Evolutionary conservation across 345 rosid genomes (phyloP).

Genomic region (Combretum micranthum): DNA sequence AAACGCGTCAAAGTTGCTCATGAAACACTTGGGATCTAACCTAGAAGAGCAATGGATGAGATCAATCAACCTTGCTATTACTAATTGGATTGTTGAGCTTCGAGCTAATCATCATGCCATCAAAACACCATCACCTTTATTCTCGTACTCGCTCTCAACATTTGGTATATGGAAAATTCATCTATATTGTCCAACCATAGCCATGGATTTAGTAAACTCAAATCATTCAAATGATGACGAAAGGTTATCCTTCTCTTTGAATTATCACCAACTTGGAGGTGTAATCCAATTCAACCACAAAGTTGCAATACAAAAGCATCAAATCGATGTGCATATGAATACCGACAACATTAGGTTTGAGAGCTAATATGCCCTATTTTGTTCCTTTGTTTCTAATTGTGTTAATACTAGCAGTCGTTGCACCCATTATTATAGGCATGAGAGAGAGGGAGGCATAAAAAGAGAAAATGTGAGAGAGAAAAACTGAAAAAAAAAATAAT

Average conservation of each 20-base stretch:
- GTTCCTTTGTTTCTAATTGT: too few relatives aligned
- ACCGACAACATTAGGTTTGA: conserved; percentile 70
- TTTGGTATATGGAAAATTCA: conserved; percentile 82
- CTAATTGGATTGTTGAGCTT: conserved; percentile 67
- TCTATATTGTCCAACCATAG: conserved; percentile 72
- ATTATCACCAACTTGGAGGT: conserved; percentile 85
- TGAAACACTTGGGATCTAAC: conserved; percentile 66
- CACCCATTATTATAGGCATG: too few relatives aligned
- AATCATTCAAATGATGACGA: conserved; percentile 46
- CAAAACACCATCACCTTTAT: conserved; percentile 64
- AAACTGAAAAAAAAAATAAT: too few relatives aligned
- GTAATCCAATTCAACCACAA: conserved; percentile 68
- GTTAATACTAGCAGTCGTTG: too few relatives aligned
- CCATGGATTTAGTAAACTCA: conserved; percentile 57
- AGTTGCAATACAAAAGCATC: conserved; percentile 43
- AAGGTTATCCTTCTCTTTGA: conserved; percentile 61
- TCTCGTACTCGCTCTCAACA: conserved; percentile 59
- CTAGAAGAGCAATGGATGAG: conserved; percentile 91
- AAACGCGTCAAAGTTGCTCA: conserved; percentile 50
- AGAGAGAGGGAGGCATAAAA: too few relatives aligned
- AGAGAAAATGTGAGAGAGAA: too few relatives aligned
- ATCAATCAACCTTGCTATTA: conserved; percentile 72
- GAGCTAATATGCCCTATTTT: too few relatives aligned
- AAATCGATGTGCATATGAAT: conserved; percentile 54
- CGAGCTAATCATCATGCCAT: conserved; percentile 20